Evolutionary conservation across 2,329 filamentous ascomycete genomes (phyloP), one percentile per base, ranked within the genome.

Genomic region (Penicillium sp.): DNA sequence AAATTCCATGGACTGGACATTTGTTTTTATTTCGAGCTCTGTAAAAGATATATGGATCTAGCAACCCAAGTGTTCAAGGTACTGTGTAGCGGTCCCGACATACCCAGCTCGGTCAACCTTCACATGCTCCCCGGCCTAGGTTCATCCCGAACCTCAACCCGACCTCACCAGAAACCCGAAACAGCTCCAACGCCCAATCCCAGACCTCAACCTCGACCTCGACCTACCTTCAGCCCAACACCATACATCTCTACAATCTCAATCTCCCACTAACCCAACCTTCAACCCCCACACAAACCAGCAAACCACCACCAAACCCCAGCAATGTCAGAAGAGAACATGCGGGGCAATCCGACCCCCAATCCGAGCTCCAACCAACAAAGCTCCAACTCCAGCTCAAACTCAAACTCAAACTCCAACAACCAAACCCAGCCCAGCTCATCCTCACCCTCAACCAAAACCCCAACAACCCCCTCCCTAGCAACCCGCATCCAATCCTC

Each of bases 401-500:
- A n/a, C n/a, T 29, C 18, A 28, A 36, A 36, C n/a, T 16, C 7
- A 9, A 31, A 2, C 35, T 11, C 43, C 44, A 36, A 34, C 30
- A 40, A 41, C 8, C 25, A 19, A 34, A 9, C 38, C 25, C 18
- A 33, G 31, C 36, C 28, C 14, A 10, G 14, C 27, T 31, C 41
- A 22, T 19, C 46, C 29, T 33, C 48, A 36, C 28, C n/a, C n/a
- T 3, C 29, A 28, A 22, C 41, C 11, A n/a, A n/a, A n/a, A n/a
- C 11, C 22, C 9, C 30, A 34, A 4, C 33, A 5, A 19, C 41
- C 25, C 11, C 53, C n/a, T 66, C 64, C 7, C 47, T 71, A 10
- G 46, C 64, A 42, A 43, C 33, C 39, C 58, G 59, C 42, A 57
- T 65, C 48, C 62, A 66, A 50, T 58, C 62, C 49, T 73, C 71